A percentile compares a stretch with the other conserved stretches of the same genome.
Evolutionary conservation across 768 basidiomycete species (phyloP).

Genomic region (Rhizopogon roseolus): DNA sequence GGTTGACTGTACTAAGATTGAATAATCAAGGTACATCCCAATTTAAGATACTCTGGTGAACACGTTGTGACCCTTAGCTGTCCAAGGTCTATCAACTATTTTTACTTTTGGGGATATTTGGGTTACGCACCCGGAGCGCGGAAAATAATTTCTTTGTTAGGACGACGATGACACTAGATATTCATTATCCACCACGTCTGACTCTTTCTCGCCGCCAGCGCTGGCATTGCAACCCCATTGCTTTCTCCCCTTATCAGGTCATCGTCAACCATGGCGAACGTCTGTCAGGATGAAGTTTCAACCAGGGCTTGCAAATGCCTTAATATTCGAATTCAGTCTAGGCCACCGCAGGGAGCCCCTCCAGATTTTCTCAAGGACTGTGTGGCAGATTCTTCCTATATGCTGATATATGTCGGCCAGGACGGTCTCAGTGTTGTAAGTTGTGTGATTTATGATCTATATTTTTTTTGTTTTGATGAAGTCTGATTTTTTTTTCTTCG

Average conservation of each 20-base stretch:
- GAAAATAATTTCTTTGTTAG: slow-evolving; percentile 15
- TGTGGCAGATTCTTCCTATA: slow-evolving; percentile 35
- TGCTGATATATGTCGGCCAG: slow-evolving; percentile 57
- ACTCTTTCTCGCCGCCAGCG: slow-evolving; percentile 19
- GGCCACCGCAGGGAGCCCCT: slow-evolving; percentile 23
- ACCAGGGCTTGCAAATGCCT: slow-evolving; percentile 65
- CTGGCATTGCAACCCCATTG: slow-evolving; percentile 15
- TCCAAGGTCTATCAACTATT: too few species aligned
- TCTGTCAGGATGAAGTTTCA: slow-evolving; percentile 10
- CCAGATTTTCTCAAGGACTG: slow-evolving; percentile 28
- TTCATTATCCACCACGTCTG: slow-evolving; percentile 24
- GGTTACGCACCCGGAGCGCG: slow-evolving; percentile 14
- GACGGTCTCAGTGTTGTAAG: slow-evolving; percentile 64
- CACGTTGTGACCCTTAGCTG: neutral
- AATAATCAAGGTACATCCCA: neutral
- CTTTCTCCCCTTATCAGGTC: slow-evolving; percentile 9
- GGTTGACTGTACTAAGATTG: neutral
- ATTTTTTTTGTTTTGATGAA: neutral
- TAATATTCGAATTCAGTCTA: slow-evolving; percentile 51
- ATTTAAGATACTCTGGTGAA: neutral
- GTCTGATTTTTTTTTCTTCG: slow-evolving; percentile 8
- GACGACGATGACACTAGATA: slow-evolving; percentile 25
- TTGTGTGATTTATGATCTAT: slow-evolving; percentile 7
- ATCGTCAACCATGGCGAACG: slow-evolving; percentile 18
- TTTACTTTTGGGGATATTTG: neutral